Percentiles rank a stretch among this genome's conserved stretches.
These are phyloP conservation scores for Hyphopichia khmerensis DNA, from an alignment of 1,139 yeast species.

Conservation along the genomic window DNA sequence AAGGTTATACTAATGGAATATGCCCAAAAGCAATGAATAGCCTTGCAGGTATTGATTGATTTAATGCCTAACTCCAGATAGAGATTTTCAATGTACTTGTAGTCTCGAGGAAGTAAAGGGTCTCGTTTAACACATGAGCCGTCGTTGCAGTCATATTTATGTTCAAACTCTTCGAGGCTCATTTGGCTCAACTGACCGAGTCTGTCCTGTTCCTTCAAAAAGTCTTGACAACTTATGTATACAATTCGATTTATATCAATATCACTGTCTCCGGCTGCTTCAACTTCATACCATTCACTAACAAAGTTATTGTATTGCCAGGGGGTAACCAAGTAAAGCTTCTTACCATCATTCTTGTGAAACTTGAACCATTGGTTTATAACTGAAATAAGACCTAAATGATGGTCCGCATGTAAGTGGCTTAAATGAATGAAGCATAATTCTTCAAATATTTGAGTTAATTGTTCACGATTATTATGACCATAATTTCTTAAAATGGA, in stretches of 20 bases:
- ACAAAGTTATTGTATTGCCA: slow-evolving; percentile 71
- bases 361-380: slow-evolving; percentile 64
- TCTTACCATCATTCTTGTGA: slow-evolving; percentile 24
- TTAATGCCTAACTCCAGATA: slow-evolving; percentile 25
- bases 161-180: slow-evolving; percentile 32
- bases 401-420: slow-evolving; percentile 97
- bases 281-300: slow-evolving; percentile 68
- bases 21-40: slow-evolving; percentile 83
- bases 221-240: slow-evolving; percentile 70
- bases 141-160: slow-evolving; percentile 23
- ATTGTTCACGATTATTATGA: slow-evolving; percentile 32
- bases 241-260: slow-evolving; percentile 44
- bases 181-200: slow-evolving; percentile 27
- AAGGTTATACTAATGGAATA: slow-evolving; percentile 69
- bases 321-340: slow-evolving; percentile 67
- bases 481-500: slow-evolving; percentile 65
- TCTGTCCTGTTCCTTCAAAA: slow-evolving; percentile 26
- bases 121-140: slow-evolving; percentile 13
- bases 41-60: slow-evolving; percentile 61
- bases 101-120: slow-evolving; percentile 16
- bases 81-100: slow-evolving; percentile 13
- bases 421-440: slow-evolving; percentile 69
- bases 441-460: slow-evolving; percentile 46
- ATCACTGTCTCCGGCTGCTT: slow-evolving; percentile 24
- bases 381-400: slow-evolving; percentile 75